Conservation (phyloP, 139 green algal genomes). For the Trebouxia sp. region DNA sequence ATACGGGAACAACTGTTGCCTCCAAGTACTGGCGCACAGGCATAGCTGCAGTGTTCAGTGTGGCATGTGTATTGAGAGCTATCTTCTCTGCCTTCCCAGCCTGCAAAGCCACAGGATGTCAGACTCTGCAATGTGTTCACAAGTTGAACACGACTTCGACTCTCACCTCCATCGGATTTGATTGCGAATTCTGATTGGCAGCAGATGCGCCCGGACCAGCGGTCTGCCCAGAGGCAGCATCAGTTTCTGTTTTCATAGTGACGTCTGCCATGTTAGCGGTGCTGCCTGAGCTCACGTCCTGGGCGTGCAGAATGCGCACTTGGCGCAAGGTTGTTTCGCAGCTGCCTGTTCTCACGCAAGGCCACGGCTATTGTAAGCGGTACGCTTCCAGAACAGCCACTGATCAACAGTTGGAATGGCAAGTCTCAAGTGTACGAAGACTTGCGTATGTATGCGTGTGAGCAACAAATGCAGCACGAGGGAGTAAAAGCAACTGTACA, state of each 20-base stretch:
- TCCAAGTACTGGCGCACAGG: slow-evolving; percentile 81
- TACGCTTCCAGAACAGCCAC: too few relatives aligned
- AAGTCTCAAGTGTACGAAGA: too few relatives aligned
- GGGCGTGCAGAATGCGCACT: too few relatives aligned
- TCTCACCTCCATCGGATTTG: background rate
- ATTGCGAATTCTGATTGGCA: background rate
- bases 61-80: slow-evolving; percentile 19
- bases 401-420: too few relatives aligned
- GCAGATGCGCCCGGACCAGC: background rate
- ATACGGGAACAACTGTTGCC: slow-evolving; percentile 71
- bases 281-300: background rate
- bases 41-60: slow-evolving; percentile 53
- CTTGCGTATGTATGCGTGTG: too few relatives aligned
- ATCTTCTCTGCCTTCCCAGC: slow-evolving; percentile 21
- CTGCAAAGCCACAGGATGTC: background rate
- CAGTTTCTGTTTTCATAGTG: slow-evolving; percentile 11
- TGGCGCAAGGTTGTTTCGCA: too few relatives aligned
- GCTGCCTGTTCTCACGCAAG: too few relatives aligned
- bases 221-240: background rate
- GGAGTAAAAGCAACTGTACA: too few relatives aligned
- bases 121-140: background rate
- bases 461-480: too few relatives aligned
- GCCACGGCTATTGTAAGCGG: too few relatives aligned
- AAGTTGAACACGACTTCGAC: background rate
- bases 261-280: background rate